Evolutionary conservation across 768 basidiomycete genomes (phyloP), one percentile per base, ranked within the genome.

Genomic region (Ephemerocybe angulata): DNA sequence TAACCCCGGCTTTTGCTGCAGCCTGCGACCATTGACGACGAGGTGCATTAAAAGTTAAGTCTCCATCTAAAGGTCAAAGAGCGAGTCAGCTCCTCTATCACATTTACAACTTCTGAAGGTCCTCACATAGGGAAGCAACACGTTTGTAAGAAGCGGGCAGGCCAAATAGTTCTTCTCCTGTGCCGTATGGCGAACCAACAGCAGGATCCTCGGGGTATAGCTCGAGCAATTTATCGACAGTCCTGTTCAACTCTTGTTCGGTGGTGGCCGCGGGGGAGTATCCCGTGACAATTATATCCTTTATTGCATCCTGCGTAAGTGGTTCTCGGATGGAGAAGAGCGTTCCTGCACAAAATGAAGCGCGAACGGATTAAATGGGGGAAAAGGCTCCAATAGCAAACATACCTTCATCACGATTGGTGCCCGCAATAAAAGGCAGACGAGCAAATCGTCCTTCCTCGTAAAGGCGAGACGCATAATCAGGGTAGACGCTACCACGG

Each of bases 401-500:
- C 62, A 19, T 21, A 78, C 79, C 77, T 70, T 80, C 78, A 59
- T 81, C 77, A 4, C 74, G 62, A 56, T 67, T 70, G 5, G 74
- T 72, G 13, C 78, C 78, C 42, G 74, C 63, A 25, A 81, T 79
- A 57, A 78, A 76, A 1, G 79, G 78, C 2, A 81, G 54, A 17
- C 63, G 60, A 0, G 74, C 60, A 48, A 70, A 70, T 58, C 48
- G 60, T 2, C 48, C 68, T 56, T 21, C 65, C 41, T 53, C 50
- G 5, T 65, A 61, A 10, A 76, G 64, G 28, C 53, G 63, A 2
- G 76, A 76, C 6, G 74, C 71, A 11, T 69, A 56, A 43, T 74
- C 77, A 1, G 72, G 73, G 35, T 75, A 61, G 2, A 79, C 50
- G 0, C 76, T 76, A 0, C 63, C 67, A 3, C 66, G 66, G 0